Base-by-base conservation (phyloP, 2,329 filamentous ascomycete genomes). In the Tothia fuscella region DNA sequence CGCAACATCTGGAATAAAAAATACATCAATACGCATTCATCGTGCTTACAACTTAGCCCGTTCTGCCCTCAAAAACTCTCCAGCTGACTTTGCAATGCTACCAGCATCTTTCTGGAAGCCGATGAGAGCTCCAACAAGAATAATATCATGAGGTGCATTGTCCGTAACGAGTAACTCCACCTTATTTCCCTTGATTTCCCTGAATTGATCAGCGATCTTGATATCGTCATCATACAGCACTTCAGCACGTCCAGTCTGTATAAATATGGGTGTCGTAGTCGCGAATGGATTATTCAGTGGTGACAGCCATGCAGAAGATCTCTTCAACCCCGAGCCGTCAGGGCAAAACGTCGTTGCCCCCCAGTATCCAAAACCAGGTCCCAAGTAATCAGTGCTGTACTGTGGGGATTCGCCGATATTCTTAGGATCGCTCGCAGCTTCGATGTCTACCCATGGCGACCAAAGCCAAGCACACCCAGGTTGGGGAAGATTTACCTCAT, bases 81-180 rank as follows among this genome's bases (percentile, higher is more conserved):
- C 62, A 5, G 60, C 63, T 45, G 56, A 53, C 55, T 58, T 56
- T 9, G 55, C 57, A 39, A 49, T 53, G 26, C 48, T 45, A n/a
- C 19, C 43, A 19, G 55, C 60, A 49, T 62, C 58, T 32, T 61
- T 53, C 37, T 61, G 50, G 45, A 68, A 72, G 0, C 67, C 68
- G 3, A 67, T 17, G 2, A 58, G 13, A 14, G 55, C 45, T 1
- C 63, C 67, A 1, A 65, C 3, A 2, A 66, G 38, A 14, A 69
- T 44, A 5, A 70, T 62, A 51, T 72, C 70, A 49, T 73, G 69
- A 16, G 61, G 60, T 3, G 58, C 63, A 7, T 52, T 46, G 36
- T 59, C 48, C 48, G 65, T 63, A 3, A 65, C 52, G 47, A 65
- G 56, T 10, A 66, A 44, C 39, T 57, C 56, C 2, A 70, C 55